Percentiles rank a stretch among this genome's conserved stretches.
Conservation (phyloP, 169 alveolate genomes). For the Fabrea salina region DNA sequence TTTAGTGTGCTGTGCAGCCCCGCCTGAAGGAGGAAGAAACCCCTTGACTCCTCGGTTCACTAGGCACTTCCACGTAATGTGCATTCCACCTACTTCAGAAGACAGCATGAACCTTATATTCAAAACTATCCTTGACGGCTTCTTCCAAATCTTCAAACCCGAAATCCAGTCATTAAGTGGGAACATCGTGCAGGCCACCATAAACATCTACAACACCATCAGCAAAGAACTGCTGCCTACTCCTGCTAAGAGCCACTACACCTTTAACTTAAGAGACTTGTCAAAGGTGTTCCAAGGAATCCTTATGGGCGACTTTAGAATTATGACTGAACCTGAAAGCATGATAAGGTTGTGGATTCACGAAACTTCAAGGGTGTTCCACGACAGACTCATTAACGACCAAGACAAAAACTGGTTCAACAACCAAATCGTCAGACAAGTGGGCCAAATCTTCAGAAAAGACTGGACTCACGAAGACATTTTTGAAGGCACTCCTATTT, state of each 20-base stretch:
- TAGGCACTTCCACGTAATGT: conserved; percentile 75
- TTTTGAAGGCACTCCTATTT: conserved; percentile 40
- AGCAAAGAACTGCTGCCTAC: conserved; percentile 81
- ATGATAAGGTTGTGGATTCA: conserved; percentile 80
- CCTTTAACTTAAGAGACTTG: conserved; percentile 82
- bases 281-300: conserved; percentile 85
- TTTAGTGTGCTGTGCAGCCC: conserved; percentile 85
- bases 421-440: conserved; percentile 56
- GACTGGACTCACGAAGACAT: conserved; percentile 54
- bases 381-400: conserved; percentile 77
- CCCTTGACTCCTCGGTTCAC: conserved; percentile 78
- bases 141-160: conserved; percentile 65
- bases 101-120: conserved; percentile 72
- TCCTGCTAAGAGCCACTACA: conserved; percentile 83
- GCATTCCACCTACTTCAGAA: conserved; percentile 78
- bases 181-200: conserved; percentile 68
- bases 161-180: conserved; percentile 62
- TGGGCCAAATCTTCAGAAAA: conserved; percentile 62
- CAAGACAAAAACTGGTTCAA: conserved; percentile 78
- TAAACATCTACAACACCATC: conserved; percentile 77
- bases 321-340: conserved; percentile 56
- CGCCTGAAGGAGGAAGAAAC: conserved; percentile 93
- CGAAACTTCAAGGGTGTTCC: conserved; percentile 83
- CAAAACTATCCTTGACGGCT: conserved; percentile 74
- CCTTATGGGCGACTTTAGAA: conserved; percentile 60